Evolutionary conservation across 257 asterid species (phyloP).

Genomic region (Solanum arcanum): DNA sequence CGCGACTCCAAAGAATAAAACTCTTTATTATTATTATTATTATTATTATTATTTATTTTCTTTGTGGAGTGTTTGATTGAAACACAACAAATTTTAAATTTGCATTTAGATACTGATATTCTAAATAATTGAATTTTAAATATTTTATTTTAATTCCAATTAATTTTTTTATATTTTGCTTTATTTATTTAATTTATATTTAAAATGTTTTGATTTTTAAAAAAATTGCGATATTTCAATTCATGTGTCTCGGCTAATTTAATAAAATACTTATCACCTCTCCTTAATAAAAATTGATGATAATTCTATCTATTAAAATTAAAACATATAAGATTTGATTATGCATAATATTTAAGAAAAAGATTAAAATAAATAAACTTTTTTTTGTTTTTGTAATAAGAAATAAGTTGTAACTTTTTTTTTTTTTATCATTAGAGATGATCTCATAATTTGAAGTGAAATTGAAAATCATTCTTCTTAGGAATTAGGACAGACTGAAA

Average conservation of each 20-base stretch:
- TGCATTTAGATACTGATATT: not conserved
- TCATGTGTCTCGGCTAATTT: not conserved
- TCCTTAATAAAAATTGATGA: too few species aligned
- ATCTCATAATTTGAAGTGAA: not conserved
- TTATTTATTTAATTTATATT: too few species aligned
- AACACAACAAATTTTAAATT: not conserved
- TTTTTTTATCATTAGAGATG: not conserved
- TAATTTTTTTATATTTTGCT: not conserved
- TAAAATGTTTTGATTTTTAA: too few species aligned
- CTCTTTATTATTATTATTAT: too few species aligned
- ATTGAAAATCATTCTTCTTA: not conserved
- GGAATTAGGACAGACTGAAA: not conserved
- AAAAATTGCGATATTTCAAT: too few species aligned
- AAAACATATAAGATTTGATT: not conserved
- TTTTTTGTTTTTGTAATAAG: not conserved
- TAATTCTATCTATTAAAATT: not conserved
- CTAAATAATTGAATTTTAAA: too few species aligned
- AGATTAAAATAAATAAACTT: not conserved
- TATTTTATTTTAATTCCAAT: too few species aligned
- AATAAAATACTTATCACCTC: not conserved
- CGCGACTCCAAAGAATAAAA: not conserved
- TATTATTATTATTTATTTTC: not conserved
- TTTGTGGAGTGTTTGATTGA: not conserved
- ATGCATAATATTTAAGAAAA: not conserved
- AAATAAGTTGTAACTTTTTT: too few species aligned